Evolutionary conservation across 2,329 filamentous ascomycete species (phyloP), one percentile per base, ranked within the genome.

Genomic region (Fusarium buharicum): DNA sequence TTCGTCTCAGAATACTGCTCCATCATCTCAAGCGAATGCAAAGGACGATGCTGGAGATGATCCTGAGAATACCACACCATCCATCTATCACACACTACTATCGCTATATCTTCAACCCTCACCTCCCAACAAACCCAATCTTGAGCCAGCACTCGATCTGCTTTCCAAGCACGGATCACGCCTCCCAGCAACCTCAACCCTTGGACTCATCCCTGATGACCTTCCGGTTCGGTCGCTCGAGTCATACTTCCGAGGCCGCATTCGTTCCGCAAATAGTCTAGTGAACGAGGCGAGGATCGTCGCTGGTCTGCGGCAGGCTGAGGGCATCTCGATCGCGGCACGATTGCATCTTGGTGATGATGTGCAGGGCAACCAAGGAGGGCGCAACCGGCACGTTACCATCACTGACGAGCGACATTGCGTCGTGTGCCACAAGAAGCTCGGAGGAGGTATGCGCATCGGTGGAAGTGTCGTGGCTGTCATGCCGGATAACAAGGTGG

Each of bases 121-220:
- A 2, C 80, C 88, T 10, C 88, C 90, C 0, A 84, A 96, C 69
- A 77, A 86, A 55, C 85, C 88, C 9, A 90, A 90, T 64, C 90
- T 93, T 73, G 84, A 83, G 2, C 92, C 94, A 1, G 95, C 95
- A 0, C 83, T 99, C 6, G 86, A 90, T 28, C 85, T 99, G 16
- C 86, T 99, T n/a, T 93, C 91, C 38, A 91, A 91, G 68, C 95
- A 99, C 73, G 95, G 95, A 43, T 92, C 94, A 11, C 90, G 95
- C 11, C 85, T 99, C 6, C 94, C 96, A 0, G 93, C 95, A 0
- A 86, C 88, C 5, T 94, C 91, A 30, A 96, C 94, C 0, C 82
- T 99, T 8, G 87, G 90, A 17, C 83, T 99, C 18, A 93, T 99
- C 39, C 95, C 95, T 0, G 85, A 92, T 57, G 82, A 86, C 4